Conservation (phyloP, 306 rosid species). For the Astragalus glycyphyllos region DNA sequence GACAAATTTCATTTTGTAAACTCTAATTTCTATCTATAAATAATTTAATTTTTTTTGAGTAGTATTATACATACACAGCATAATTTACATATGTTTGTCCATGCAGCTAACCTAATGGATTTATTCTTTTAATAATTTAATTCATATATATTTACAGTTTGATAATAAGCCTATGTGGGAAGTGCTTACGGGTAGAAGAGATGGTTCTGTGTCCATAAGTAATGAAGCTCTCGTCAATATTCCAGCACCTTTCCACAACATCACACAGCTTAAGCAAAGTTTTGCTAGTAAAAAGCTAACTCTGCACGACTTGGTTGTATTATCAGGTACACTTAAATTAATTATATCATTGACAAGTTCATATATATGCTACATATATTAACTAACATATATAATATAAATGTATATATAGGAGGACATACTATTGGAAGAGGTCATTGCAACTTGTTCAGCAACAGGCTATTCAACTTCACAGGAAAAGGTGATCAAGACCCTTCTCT, state of each 20-base stretch:
- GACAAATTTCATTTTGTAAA: no score
- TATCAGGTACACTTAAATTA: constrained; percentile 48
- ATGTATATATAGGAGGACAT: constrained; percentile 49
- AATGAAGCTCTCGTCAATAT: constrained; percentile 44
- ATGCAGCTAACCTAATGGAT: no score
- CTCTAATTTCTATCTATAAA: no score
- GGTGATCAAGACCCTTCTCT: constrained; percentile 73
- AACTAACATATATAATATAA: not conserved
- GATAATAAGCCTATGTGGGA: constrained; percentile 49
- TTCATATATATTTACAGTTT: constrained; percentile 44
- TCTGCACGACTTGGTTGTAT: constrained; percentile 61
- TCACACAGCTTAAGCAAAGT: constrained; percentile 49
- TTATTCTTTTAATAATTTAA: not conserved
- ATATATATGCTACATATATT: not conserved
- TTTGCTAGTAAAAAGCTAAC: constrained; percentile 52
- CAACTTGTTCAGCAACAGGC: constrained; percentile 51
- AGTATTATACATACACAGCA: no score
- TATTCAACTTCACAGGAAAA: constrained; percentile 66
- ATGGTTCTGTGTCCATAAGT: constrained; percentile 51
- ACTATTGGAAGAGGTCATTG: constrained; percentile 65
- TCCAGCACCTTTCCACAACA: constrained; percentile 56
- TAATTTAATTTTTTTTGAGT: no score
- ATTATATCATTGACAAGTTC: not conserved
- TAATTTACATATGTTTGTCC: no score
- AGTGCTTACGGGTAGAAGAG: constrained; percentile 76